Evolutionary conservation across 352 stramenopile species (phyloP).

Genomic region (Globisporangium sylvaticum): DNA sequence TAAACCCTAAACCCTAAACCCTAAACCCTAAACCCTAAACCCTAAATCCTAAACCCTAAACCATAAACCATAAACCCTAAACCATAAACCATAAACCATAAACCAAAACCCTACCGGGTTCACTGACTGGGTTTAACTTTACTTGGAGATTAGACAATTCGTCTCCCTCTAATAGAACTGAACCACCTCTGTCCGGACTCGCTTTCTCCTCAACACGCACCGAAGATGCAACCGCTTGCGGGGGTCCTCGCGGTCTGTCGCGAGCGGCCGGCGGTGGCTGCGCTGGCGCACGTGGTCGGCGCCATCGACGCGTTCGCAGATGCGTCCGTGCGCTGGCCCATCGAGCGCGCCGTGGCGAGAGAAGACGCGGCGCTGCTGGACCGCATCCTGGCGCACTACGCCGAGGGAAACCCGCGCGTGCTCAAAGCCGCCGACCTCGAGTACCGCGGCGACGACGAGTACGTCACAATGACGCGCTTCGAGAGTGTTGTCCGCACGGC

Average conservation of each 20-base stretch:
- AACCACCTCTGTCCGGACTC: too few relatives aligned
- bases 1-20: too few relatives aligned
- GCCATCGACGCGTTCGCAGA: conserved; percentile 8
- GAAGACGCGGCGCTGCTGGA: conserved; percentile 7
- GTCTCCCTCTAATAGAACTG: too few relatives aligned
- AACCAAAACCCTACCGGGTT: too few relatives aligned
- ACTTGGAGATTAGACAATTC: too few relatives aligned
- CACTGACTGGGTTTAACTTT: too few relatives aligned
- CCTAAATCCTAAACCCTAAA: too few relatives aligned
- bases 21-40: too few relatives aligned
- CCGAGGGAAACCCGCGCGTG: background rate
- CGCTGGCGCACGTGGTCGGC: background rate
- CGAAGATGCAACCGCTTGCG: background rate
- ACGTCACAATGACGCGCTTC: background rate
- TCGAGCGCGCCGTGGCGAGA: background rate
- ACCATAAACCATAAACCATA: too few relatives aligned
- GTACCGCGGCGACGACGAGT: conserved; percentile 10
- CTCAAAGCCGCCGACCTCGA: conserved; percentile 7
- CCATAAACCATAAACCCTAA: too few relatives aligned
- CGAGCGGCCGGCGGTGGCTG: background rate
- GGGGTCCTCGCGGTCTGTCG: background rate
- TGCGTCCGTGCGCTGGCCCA: background rate
- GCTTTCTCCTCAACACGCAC: too few relatives aligned
- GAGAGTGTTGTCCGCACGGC: background rate
- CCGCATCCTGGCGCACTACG: conserved; percentile 7